Conservation (phyloP, 2,329 filamentous ascomycete species). For the Mycogone perniciosa region DNA sequence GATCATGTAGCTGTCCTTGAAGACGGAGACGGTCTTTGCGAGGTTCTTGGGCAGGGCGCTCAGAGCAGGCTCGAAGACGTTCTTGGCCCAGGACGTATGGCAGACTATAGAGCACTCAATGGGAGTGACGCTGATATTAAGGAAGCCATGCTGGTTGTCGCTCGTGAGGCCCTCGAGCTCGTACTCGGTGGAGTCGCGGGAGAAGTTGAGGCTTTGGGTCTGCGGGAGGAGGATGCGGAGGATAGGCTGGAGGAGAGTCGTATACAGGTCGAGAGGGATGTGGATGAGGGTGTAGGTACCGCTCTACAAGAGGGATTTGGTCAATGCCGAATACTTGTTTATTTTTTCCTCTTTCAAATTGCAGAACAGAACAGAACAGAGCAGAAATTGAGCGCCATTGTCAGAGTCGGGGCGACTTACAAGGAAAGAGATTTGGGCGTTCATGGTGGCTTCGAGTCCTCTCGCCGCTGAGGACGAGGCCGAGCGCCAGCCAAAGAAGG, state of each 20-base stretch:
- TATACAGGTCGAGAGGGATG: conserved; percentile 74
- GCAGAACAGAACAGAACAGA: too few species aligned
- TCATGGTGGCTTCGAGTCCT: conserved; percentile 35
- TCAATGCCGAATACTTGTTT: conserved; percentile 17
- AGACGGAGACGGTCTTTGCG: conserved; percentile 60
- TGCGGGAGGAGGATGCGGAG: conserved; percentile 75
- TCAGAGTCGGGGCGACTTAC: conserved; percentile 34
- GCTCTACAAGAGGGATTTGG: conserved; percentile 54
- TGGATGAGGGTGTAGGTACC: conserved; percentile 84
- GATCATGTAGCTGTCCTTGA: conserved; percentile 75
- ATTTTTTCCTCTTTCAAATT: not conserved
- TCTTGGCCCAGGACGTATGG: conserved; percentile 64
- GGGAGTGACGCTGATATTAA: conserved; percentile 89
- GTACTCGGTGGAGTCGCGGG: conserved; percentile 28
- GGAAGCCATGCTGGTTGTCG: conserved; percentile 64
- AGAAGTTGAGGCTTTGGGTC: conserved; percentile 35
- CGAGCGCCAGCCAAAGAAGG: not conserved
- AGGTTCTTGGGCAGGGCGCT: conserved; percentile 51
- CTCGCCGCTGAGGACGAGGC: not conserved
- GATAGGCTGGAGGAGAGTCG: conserved; percentile 76
- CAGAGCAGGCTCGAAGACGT: conserved; percentile 69
- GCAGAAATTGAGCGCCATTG: not conserved
- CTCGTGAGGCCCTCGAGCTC: conserved; percentile 41
- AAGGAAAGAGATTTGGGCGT: conserved; percentile 52
- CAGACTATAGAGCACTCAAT: conserved; percentile 92